phyloP scores from a whole-genome alignment of 192 early-diverging fungal genomes.

The Coemansia sp. region DNA sequence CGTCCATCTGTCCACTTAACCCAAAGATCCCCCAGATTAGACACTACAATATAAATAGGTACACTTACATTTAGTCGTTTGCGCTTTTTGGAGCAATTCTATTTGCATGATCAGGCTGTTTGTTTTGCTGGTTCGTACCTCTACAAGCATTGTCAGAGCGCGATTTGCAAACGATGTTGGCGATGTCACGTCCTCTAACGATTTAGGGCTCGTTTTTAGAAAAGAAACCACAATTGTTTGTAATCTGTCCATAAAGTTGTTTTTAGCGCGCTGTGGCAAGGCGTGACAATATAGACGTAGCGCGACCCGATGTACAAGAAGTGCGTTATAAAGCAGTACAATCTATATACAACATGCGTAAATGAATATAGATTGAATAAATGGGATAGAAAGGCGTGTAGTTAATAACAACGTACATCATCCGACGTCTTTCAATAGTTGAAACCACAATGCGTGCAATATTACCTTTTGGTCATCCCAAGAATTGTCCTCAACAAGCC shows the following conservation, averaged over 20 bases:
- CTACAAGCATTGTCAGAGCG: conserved; percentile 34
- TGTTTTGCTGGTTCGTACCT: conserved; percentile 17
- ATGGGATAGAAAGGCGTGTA: no score
- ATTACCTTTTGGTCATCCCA: conserved; percentile 49
- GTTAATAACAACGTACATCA: no score
- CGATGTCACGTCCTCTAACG: conserved; percentile 15
- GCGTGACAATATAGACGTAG: conserved; percentile 29
- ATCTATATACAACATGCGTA: conserved; percentile 16
- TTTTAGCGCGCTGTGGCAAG: conserved; percentile 6
- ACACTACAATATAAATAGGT: conserved; percentile 22
- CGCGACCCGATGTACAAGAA: conserved; percentile 33
- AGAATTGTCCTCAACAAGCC: conserved; percentile 27
- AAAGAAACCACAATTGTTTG: conserved; percentile 21
- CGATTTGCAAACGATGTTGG: conserved; percentile 30
- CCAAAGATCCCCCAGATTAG: conserved; percentile 35
- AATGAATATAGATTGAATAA: not conserved
- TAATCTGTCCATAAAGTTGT: conserved; percentile 27
- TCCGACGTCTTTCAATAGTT: no score
- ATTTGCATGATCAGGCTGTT: not conserved
- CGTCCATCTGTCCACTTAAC: conserved; percentile 7
- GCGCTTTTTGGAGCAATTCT: not conserved
- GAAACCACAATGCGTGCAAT: no score
- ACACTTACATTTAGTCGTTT: not conserved
- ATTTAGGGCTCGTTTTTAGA: conserved; percentile 12
- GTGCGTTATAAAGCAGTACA: conserved; percentile 34